These are phyloP conservation scores for Plasmodium relictum DNA, from an alignment of 169 alveolate species.

Conservation along the genomic window DNA sequence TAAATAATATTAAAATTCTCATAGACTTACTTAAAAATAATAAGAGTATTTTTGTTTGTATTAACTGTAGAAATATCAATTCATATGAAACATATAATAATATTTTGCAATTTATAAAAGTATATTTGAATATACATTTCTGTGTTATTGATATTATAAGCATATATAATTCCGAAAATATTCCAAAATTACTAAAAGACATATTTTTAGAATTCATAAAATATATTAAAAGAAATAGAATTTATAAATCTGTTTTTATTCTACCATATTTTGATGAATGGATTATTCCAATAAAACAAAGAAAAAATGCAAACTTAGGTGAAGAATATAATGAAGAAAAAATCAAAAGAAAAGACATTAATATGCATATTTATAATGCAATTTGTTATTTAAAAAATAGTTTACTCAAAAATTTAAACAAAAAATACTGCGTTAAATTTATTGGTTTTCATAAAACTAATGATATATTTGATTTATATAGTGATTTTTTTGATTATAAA, in stretches of 20 bases:
- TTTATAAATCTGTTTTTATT: conserved; percentile 24
- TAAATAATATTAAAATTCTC: conserved; percentile 4
- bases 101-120: conserved; percentile 41
- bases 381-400: conserved; percentile 64
- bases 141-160: conserved; percentile 59
- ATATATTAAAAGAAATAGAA: conserved; percentile 51
- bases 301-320: not conserved
- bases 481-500: conserved; percentile 62
- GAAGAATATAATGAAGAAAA: not conserved
- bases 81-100: conserved; percentile 66
- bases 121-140: conserved; percentile 10
- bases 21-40: conserved; percentile 20
- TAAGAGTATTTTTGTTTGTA: conserved; percentile 18
- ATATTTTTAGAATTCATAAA: conserved; percentile 53
- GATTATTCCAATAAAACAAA: conserved; percentile 32
- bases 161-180: conserved; percentile 52
- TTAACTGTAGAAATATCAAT: conserved; percentile 39
- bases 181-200: conserved; percentile 50
- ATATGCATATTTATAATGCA: conserved; percentile 65
- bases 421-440: conserved; percentile 45
- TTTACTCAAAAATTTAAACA: conserved; percentile 21
- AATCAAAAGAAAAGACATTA: conserved; percentile 11
- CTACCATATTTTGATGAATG: conserved; percentile 73
- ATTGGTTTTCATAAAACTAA: conserved; percentile 57
- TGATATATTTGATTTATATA: conserved; percentile 27